Base-by-base conservation (phyloP, 441 rosid species). In the Cnidoscolus chayamansa region DNA sequence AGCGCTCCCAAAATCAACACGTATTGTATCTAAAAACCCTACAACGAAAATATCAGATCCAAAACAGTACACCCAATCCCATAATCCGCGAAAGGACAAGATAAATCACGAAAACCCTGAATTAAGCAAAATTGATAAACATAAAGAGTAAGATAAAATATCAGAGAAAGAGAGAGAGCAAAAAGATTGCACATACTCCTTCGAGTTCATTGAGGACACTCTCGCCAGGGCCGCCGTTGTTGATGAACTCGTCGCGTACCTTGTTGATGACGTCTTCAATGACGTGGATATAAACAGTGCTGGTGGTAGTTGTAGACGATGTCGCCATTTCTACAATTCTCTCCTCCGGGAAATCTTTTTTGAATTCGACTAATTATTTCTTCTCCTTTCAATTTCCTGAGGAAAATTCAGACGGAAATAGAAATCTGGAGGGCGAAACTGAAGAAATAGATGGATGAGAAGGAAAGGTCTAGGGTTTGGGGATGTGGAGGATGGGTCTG, bases 211-310 rank as follows among this genome's bases (percentile, higher is more conserved):
- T 75, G 77, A 96, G 98, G 70, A 91, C 96, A 77, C 79, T 74
- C 79, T 93, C 98, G 51, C 97, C 97, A 0, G 97, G 93, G 10
- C 96, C 98, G 37, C 94, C 93, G 81, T 81, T 87, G 81, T 80
- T 81, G 76, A 87, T 63, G 79, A 96, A 96, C 90, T 93, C 98
- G 0, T 93, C 98, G 10, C 97, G 95, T 71, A 89, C 91, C 86
- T 96, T 93, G 85, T 32, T 82, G 77, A 96, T 86, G 73, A 96
- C 99, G 45, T 96, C 98, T 63, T 89, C 97, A 73, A 96, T 96
- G 70, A 93, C 99, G 49, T 91, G 83, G 82, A 90, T 84, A 83
- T 93, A 93, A 17, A 96, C 93, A 43, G 77, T 0, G 77, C 90
- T 90, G 49, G 94, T 88, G 8, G 78, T 47, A 64, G 90, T 88